Evolutionary conservation across 106 monocot genomes (phyloP), one percentile per base, ranked within the genome.

Genomic region (Acorus calamus): DNA sequence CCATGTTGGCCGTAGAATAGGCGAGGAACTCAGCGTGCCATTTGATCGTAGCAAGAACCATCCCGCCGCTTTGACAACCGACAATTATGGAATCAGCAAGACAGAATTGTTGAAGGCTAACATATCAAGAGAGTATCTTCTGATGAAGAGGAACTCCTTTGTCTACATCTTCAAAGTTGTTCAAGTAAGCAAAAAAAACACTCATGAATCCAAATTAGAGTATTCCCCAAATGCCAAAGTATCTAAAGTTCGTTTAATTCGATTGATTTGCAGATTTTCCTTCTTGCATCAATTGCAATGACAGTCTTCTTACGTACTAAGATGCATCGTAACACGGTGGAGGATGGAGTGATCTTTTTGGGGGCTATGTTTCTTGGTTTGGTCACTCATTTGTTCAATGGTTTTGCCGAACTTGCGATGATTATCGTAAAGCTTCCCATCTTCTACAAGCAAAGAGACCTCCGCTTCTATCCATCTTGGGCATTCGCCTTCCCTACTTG

Each of bases 381-480:
- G 66, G 46, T 52, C 59, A 42, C 62, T 59, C 54, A 64, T 63
- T 8, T 84, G 62, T 84, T 79, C 14, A 84, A 79, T 59, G 83
- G 83, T 4, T 73, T 76, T 46, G 73, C 84, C 2, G 79, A 84
- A 57, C 72, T 79, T 48, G 79, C 79, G 2, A 62, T 84, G 73
- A 84, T 76, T 43, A 56, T 84, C 8, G 44, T 46, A 43, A 84
- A 72, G 59, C 79, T 84, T 53, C 84, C 84, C 3, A 70, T 84
- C 9, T 84, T 84, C 73, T 84, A 63, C 66, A 84, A 84, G 69
- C 84, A 84, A 69, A 76, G 84, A 62, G 79, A 84, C 49, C 65
- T 66, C 46, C 64, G 72, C 53, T 79, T 84, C 47, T 84, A 66
- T 67, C 79, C 84, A 3, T 48, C 79, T 54, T 84, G 84, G 84